Evolutionary conservation across 345 rosid species (phyloP).

Genomic region (Microcos paniculata): DNA sequence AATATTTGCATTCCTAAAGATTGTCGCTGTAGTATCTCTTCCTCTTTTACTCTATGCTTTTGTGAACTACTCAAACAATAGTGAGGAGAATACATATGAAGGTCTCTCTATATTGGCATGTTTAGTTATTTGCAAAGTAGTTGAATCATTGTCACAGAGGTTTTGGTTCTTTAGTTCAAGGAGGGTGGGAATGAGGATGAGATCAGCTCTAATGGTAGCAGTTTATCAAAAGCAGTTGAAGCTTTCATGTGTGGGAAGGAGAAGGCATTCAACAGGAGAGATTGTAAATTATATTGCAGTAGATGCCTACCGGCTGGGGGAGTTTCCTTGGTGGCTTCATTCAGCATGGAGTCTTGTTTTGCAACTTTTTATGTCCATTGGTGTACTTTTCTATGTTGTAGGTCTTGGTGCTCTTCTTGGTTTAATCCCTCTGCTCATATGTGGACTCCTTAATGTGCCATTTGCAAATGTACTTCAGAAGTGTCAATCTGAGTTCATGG

Average conservation of each 20-base stretch:
- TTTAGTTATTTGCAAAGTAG: constrained; percentile 40
- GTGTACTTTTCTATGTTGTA: constrained; percentile 49
- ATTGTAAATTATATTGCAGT: constrained; percentile 68
- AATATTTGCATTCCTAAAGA: constrained; percentile 46
- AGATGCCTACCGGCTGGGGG: constrained; percentile 76
- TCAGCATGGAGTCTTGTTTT: constrained; percentile 44
- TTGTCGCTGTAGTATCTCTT: constrained; percentile 42
- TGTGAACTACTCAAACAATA: constrained; percentile 48
- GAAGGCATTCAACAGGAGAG: constrained; percentile 67
- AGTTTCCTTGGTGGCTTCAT: constrained; percentile 77
- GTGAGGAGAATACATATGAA: constrained; percentile 30
- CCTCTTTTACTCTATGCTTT: constrained; percentile 63
- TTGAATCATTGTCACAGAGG: constrained; percentile 66
- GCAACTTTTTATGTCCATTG: constrained; percentile 53
- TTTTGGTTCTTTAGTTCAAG: constrained; percentile 61
- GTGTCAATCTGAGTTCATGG: constrained; percentile 60
- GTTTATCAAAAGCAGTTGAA: constrained; percentile 55
- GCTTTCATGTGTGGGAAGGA: constrained; percentile 60
- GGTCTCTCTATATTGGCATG: constrained; percentile 56
- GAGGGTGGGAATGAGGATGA: constrained; percentile 67
- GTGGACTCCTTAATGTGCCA: constrained; percentile 54
- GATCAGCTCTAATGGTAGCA: constrained; percentile 71
- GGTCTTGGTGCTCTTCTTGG: constrained; percentile 63
- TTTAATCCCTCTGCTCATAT: constrained; percentile 44
- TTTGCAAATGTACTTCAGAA: constrained; percentile 54